Conservation (phyloP, 495 filamentous ascomycete genomes). For the Pseudomonodictys pantanalensis region DNA sequence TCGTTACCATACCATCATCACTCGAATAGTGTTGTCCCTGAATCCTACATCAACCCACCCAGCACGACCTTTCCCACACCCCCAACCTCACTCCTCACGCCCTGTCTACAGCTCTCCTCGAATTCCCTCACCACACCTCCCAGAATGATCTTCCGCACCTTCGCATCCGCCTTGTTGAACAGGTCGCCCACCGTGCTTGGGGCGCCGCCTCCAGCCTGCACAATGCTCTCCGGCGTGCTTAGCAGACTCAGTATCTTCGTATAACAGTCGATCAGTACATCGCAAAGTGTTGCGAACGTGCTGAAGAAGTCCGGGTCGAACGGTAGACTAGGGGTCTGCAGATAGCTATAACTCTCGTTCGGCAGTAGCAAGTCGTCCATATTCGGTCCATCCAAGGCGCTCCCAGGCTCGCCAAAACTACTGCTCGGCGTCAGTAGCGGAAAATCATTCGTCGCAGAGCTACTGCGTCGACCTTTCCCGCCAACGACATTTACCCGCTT, state of each 20-base stretch:
- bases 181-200: conserved; percentile 61
- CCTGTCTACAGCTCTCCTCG: conserved; percentile 74
- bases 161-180: conserved; percentile 86
- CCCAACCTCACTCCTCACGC: conserved; percentile 73
- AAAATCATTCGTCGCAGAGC: conserved; percentile 57
- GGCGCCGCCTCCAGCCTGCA: conserved; percentile 36
- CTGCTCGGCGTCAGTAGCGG: conserved; percentile 35
- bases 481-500: conserved; percentile 61
- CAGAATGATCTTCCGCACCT: conserved; percentile 80
- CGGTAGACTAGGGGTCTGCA: conserved; percentile 86
- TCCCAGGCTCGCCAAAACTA: conserved; percentile 45
- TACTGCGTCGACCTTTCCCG: conserved; percentile 67
- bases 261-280: conserved; percentile 92
- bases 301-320: conserved; percentile 98
- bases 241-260: conserved; percentile 70
- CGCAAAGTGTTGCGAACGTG: conserved; percentile 94
- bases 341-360: conserved; percentile 81
- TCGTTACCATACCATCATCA: neutral
- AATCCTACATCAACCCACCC: conserved; percentile 71
- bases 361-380: conserved; percentile 33
- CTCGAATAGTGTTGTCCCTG: neutral
- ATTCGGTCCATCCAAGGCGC: conserved; percentile 38
- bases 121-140: conserved; percentile 85
- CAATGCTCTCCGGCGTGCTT: conserved; percentile 62
- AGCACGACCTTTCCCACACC: conserved; percentile 85